Evolutionary conservation across 306 rosid species (phyloP), one percentile per base, ranked within the genome.

Genomic region (Dalbergia oliveri): DNA sequence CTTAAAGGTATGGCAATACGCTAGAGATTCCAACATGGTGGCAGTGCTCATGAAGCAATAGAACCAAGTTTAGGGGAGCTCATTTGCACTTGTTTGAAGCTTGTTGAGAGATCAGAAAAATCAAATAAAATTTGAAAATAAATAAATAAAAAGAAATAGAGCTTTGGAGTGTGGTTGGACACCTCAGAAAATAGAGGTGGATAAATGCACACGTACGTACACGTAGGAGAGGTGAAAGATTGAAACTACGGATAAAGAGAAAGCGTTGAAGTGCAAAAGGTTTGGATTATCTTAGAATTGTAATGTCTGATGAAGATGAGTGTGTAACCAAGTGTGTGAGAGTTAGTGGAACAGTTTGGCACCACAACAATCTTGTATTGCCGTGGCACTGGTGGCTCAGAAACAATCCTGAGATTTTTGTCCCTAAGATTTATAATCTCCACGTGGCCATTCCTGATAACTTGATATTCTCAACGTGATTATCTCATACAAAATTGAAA

Each of bases 1-100:
- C 98, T 95, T 90, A 53, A 82, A 88, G 88, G 84, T 87, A 37
- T 75, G 96, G 67, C 87, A 88, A 81, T 78, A 88, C 81, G 89
- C 78, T 64, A 91, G 16, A 11, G 96, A 81, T 57, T 91, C 96
- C 77, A 88, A 78, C 99, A 90, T 93, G 69, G 82, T 87, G 88
- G 84, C 34, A 70, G 62, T 78, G 82, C 37, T 88, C 80, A 85
- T 21, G 72, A 88, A 79, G 78, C 86, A 84, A 85, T 43, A 62
- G 84, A 72, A 67, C 69, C 82, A 79, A 88, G 79, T 50, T 80
- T 63, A 78, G 82, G 72, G 76, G 84, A 86, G 83, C 66, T 78
- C 81, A 84, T 84, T 69, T 72, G 81, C 60, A n/a, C 9, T n/a
- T 76, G 82, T 72, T 31, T 35, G 80, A 72, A 80, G 49, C 67